These are phyloP conservation scores for Neurospora cerealis DNA, from an alignment of 495 filamentous ascomycete species.

Conservation along the genomic window DNA sequence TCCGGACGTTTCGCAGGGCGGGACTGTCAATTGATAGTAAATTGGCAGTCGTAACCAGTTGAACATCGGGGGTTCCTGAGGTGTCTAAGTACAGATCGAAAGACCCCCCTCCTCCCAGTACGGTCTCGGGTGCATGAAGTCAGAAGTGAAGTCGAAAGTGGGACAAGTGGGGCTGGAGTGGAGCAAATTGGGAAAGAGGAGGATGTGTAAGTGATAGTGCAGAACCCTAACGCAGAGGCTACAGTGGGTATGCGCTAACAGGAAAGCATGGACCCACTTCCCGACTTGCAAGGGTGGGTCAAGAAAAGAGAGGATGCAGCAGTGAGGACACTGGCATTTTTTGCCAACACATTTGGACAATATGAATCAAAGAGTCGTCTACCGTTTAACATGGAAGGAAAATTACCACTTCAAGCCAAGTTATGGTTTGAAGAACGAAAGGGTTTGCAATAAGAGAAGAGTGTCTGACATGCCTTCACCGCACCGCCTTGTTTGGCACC, in stretches of 20 bases:
- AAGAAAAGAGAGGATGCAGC: background rate
- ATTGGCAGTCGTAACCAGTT: no score
- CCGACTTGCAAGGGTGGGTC: background rate
- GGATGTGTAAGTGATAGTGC: background rate
- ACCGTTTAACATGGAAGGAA: background rate
- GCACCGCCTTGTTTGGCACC: background rate
- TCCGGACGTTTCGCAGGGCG: no score
- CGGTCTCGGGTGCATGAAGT: background rate
- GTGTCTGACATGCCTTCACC: background rate
- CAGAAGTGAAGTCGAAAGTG: background rate
- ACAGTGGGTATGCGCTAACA: background rate
- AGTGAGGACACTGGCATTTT: background rate
- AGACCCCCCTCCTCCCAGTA: no score
- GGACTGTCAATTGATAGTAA: no score
- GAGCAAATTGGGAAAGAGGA: background rate
- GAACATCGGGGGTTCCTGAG: no score
- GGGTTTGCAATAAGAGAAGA: background rate
- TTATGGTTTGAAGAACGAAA: background rate
- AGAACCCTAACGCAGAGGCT: background rate
- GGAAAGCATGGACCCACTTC: background rate
- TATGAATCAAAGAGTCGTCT: background rate
- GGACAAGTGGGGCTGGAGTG: background rate
- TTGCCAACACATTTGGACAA: background rate
- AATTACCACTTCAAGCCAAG: accelerated
- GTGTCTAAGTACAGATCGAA: no score